Evolutionary conservation across 1,284 basidiomycete species (phyloP), one percentile per base, ranked within the genome.

Genomic region (Peniophora sp.): DNA sequence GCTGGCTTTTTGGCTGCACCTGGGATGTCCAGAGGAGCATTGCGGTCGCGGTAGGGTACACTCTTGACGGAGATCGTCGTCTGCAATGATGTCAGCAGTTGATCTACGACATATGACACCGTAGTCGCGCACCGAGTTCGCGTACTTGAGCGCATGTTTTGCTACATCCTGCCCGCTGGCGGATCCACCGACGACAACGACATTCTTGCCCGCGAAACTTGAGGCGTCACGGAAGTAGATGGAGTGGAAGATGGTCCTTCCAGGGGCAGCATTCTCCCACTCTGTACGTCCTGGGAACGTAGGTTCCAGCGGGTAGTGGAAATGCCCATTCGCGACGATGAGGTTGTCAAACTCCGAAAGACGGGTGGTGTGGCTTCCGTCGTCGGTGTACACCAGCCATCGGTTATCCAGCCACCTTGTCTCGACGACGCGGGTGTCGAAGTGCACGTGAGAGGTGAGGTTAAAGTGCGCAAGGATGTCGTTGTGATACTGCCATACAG

Each of bases 201-300:
- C 73, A 1, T 64, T 70, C 36, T 60, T 68, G 18, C 69, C 68
- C 20, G 55, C 52, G 57, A 74, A 81, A 8, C 57, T 62, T 42
- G 73, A 64, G 3, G 78, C 75, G 15, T 68, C 58, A 27, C 78
- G 72, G 58, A 78, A 81, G 60, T 71, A 81, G n/a, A 79, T 66
- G 2, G 77, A 75, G 58, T 81, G 79, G 18, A 75, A 35, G 2
- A 79, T 69, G 54, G 73, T 66, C 20, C 71, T 63, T 47, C 54
- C 53, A 1, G 60, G 59, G 3, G 51, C 51, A 10, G 64, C 65
- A 3, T 59, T 32, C 59, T 61, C 12, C 79, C 79, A 81, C 3
- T 64, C 65, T 3, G 74, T 67, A 47, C 74, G 69, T 0, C 78
- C 79, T 12, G 58, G 60, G 68, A 75, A 79, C 3, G 55, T 54